Conservation (phyloP, 768 basidiomycete genomes). For the Gymnopilus junonius region DNA sequence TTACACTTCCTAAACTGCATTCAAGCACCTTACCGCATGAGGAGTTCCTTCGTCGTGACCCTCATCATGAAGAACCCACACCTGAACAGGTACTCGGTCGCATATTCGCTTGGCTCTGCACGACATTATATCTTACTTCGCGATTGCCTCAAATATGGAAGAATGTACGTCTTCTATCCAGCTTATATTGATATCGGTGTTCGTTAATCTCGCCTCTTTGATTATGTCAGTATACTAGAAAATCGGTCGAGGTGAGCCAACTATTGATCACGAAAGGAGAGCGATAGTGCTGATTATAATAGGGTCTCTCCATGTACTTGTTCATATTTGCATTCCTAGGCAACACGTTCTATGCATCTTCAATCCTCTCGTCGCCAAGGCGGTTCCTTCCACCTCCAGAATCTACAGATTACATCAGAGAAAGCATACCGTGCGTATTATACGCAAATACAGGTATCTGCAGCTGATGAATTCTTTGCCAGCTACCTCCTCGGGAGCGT, state of each 20-base stretch:
- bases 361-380: constrained; percentile 81
- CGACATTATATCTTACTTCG: constrained; percentile 90
- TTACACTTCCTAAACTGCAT: background rate
- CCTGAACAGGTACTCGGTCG: constrained; percentile 80
- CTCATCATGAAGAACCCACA: constrained; percentile 29
- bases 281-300: constrained; percentile 6
- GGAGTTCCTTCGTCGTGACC: constrained; percentile 27
- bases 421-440: constrained; percentile 80
- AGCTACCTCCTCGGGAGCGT: constrained; percentile 92
- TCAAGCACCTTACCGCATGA: background rate
- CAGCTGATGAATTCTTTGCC: constrained; percentile 5
- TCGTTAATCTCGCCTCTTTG: background rate
- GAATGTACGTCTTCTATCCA: constrained; percentile 67
- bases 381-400: constrained; percentile 59
- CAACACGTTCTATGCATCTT: constrained; percentile 91
- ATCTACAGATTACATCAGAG: constrained; percentile 70
- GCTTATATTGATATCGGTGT: background rate
- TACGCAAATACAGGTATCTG: background rate
- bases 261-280: background rate
- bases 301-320: constrained; percentile 93
- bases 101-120: constrained; percentile 93
- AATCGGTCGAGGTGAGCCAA: constrained; percentile 78
- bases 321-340: constrained; percentile 95
- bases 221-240: constrained; percentile 69
- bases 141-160: constrained; percentile 99